Conservation (phyloP, 2,329 filamentous ascomycete species). For the Pyrenochaeta sp. region DNA sequence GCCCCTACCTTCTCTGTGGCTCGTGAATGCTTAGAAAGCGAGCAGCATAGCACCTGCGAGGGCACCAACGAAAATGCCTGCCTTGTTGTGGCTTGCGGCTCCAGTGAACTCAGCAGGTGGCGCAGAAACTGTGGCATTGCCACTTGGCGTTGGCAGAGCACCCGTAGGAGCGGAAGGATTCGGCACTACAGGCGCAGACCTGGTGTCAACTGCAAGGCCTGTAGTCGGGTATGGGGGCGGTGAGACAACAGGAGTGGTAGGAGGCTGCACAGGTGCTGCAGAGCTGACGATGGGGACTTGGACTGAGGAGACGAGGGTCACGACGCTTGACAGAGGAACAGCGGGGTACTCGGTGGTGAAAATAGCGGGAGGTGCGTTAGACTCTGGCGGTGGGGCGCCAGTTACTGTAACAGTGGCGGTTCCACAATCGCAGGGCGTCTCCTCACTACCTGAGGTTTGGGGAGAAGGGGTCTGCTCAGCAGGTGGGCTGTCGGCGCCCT, state of each 20-base stretch:
- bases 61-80: constrained; percentile 31
- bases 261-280: background rate
- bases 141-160: constrained; percentile 18
- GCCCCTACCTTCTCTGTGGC: background rate
- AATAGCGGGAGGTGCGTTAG: constrained; percentile 19
- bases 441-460: constrained; percentile 5
- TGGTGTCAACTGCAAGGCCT: constrained; percentile 40
- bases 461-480: background rate
- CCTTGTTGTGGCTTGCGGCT: constrained; percentile 35
- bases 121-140: constrained; percentile 33
- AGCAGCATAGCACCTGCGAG: constrained; percentile 35
- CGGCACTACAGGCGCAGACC: constrained; percentile 32
- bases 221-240: constrained; percentile 31
- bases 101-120: constrained; percentile 36
- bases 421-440: constrained; percentile 34
- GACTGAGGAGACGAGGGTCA: constrained; percentile 3
- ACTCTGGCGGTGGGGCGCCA: constrained; percentile 32
- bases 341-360: constrained; percentile 23
- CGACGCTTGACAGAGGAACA: constrained; percentile 19
- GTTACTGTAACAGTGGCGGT: constrained; percentile 41
- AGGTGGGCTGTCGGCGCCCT: constrained; percentile 1
- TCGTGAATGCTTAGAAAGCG: constrained; percentile 27
- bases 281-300: constrained; percentile 15
- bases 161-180: constrained; percentile 33
- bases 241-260: constrained; percentile 6